phyloP scores from a whole-genome alignment of 1,284 basidiomycete genomes.

The Pisolithus thermaeus region DNA sequence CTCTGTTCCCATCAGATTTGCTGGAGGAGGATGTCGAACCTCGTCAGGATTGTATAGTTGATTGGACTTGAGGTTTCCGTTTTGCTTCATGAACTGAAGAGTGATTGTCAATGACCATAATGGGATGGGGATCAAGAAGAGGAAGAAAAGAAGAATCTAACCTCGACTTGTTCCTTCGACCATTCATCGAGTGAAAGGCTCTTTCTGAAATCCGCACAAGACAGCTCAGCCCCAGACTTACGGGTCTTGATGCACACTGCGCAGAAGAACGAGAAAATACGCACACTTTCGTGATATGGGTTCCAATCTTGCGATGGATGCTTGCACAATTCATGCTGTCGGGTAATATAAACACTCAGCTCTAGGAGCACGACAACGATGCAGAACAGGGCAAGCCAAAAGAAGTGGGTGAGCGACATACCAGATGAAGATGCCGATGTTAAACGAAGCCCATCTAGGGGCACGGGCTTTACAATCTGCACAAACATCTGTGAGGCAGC shows the following conservation, averaged over 20 bases:
- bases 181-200: constrained; percentile 79
- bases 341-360: constrained; percentile 10
- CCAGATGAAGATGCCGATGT: constrained; percentile 79
- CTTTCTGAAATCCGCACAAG: constrained; percentile 46
- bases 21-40: constrained; percentile 67
- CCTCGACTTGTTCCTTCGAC: constrained; percentile 82
- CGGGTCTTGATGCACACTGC: not conserved
- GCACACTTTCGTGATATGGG: constrained; percentile 81
- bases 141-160: constrained; percentile 28
- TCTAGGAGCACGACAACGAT: not conserved
- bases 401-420: constrained; percentile 26
- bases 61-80: constrained; percentile 76
- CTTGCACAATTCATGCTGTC: constrained; percentile 74
- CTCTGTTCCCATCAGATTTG: constrained; percentile 72
- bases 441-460: constrained; percentile 81
- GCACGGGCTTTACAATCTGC: constrained; percentile 77
- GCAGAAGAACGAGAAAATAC: constrained; percentile 21
- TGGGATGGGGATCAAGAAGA: constrained; percentile 3
- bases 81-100: constrained; percentile 60
- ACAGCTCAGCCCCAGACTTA: constrained; percentile 3
- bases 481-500: constrained; percentile 53
- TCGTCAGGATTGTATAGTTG: constrained; percentile 73
- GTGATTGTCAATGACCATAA: constrained; percentile 8
- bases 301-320: constrained; percentile 85
- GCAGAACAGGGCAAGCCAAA: not conserved